phyloP scores from a whole-genome alignment of 2,329 filamentous ascomycete genomes.

The Cordyceps cateniannulata region DNA sequence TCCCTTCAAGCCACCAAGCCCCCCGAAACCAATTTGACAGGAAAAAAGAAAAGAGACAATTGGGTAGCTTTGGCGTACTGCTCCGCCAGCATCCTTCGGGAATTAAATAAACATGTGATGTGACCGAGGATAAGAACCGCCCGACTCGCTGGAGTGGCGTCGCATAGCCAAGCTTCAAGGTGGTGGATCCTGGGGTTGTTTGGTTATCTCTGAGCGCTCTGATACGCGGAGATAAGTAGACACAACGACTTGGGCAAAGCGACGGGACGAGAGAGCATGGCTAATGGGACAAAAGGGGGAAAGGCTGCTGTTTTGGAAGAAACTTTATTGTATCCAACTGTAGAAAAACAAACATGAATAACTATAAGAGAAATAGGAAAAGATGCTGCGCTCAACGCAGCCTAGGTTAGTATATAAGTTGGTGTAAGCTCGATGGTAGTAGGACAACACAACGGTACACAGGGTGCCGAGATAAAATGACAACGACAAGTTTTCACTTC shows the following conservation, averaged over 20 bases:
- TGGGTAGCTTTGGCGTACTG: too few relatives aligned
- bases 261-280: neutral
- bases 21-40: neutral
- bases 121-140: neutral
- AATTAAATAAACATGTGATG: neutral
- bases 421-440: neutral
- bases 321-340: too few relatives aligned
- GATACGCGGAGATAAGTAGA: neutral
- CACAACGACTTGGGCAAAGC: neutral
- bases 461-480: neutral
- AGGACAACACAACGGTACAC: neutral
- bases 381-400: too few relatives aligned
- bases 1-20: neutral
- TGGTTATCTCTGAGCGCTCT: constrained; percentile 10
- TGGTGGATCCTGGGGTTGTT: constrained; percentile 2
- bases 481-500: neutral
- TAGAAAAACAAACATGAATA: too few relatives aligned
- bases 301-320: neutral
- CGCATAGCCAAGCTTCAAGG: neutral
- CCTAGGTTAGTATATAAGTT: neutral
- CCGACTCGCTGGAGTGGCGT: neutral
- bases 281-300: neutral
- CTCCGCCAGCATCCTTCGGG: too few relatives aligned
- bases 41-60: neutral
- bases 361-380: too few relatives aligned